Evolutionary conservation across 768 basidiomycete species (phyloP), one percentile per base, ranked within the genome.

Genomic region (Holtermannia corniformis): DNA sequence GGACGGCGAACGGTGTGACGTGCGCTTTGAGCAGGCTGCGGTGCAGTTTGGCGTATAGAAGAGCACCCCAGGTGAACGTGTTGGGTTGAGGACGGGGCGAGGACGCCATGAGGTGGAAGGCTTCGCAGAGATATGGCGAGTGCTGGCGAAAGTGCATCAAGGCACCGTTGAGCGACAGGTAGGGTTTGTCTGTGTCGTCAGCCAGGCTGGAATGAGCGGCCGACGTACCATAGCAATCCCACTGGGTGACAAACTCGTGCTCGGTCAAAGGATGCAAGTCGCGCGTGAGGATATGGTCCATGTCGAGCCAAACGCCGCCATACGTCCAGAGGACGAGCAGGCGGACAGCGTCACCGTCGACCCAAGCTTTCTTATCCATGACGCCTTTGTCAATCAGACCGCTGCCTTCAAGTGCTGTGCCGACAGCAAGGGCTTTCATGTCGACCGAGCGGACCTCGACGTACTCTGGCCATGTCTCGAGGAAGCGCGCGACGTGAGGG

Each of bases 41-140:
- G 80, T 86, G 91, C 23, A 95, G 82, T 66, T 89, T 89, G 66
- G 85, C 78, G 75, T 99, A 99, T 50, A 96, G 82, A 7, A 83
- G 77, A 0, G 90, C 80, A 19, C 93, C 93, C 93, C 93, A 96
- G 71, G 93, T 90, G 5, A 90, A 90, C 21, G 88, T 84, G 41
- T 83, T 81, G 16, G 82, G 73, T 1, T 80, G 80, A 0, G 91
- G 92, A 2, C 84, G 78, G 0, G 82, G 73, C 2, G 84, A 83
- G 10, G 80, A 80, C 0, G 80, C 75, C 82, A 99, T 95, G 64
- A 90, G 76, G 70, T 93, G 83, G 75, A 96, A 91, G 1, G 90
- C 87, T 75, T 96, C 90, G 75, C 93, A 96, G 41, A 99, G 82
- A 75, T 95, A 99, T 1, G 93, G 89, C 2, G 93, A 96, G 71